phyloP scores from a whole-genome alignment of 805 yeast genomes.

The Pichia phayaonensis region DNA sequence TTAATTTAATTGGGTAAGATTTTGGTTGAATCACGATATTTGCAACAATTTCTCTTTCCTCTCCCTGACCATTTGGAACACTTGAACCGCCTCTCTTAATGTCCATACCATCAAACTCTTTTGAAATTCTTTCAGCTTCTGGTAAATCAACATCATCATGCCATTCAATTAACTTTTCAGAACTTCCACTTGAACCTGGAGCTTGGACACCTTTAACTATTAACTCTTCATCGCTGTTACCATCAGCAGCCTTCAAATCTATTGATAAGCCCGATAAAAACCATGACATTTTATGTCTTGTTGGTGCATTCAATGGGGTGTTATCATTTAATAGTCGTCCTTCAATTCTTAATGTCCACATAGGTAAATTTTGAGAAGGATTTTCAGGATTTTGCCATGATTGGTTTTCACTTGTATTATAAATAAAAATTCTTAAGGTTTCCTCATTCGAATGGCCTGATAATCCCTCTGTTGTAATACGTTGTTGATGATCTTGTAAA shows the following conservation, averaged over 20 bases:
- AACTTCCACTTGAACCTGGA: slow-evolving; percentile 18
- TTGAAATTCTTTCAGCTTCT: slow-evolving; percentile 26
- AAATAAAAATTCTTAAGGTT: slow-evolving; percentile 70
- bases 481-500: slow-evolving; percentile 58
- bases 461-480: slow-evolving; percentile 23
- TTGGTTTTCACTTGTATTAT: slow-evolving; percentile 77
- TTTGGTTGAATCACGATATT: slow-evolving; percentile 76
- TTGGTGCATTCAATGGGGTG: slow-evolving; percentile 39
- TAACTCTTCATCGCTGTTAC: slow-evolving; percentile 17
- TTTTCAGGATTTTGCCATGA: slow-evolving; percentile 61
- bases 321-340: slow-evolving; percentile 59
- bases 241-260: slow-evolving; percentile 43
- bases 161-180: slow-evolving; percentile 71
- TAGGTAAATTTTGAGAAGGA: slow-evolving; percentile 15
- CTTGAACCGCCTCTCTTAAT: slow-evolving; percentile 66
- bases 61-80: slow-evolving; percentile 18
- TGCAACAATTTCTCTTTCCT: slow-evolving; percentile 47
- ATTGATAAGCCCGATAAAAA: slow-evolving; percentile 80
- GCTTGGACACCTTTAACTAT: slow-evolving; percentile 14
- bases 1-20: slow-evolving; percentile 60
- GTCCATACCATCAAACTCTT: slow-evolving; percentile 81
- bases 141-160: slow-evolving; percentile 49
- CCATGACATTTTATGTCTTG: slow-evolving; percentile 61
- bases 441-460: slow-evolving; percentile 36
- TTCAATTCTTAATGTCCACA: slow-evolving; percentile 85